Evolutionary conservation across 1,284 basidiomycete genomes (phyloP).

Genomic region (Microbotryum violaceum): DNA sequence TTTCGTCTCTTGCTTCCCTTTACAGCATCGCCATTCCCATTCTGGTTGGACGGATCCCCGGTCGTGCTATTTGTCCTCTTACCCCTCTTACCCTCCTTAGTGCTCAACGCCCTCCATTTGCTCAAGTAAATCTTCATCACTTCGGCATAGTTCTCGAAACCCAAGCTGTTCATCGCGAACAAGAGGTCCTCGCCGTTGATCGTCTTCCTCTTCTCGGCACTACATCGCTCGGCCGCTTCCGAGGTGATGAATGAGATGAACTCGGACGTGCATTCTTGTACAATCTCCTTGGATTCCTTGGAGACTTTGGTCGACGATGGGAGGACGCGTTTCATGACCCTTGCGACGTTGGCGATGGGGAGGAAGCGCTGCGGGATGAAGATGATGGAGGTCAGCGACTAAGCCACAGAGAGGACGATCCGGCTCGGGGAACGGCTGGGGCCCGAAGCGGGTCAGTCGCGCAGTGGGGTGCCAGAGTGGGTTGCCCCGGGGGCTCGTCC

Average conservation of each 20-base stretch:
- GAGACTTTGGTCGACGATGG: conserved; percentile 34
- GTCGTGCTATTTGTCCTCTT: not conserved
- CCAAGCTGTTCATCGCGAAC: conserved; percentile 76
- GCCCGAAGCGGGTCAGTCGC: not conserved
- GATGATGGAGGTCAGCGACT: not conserved
- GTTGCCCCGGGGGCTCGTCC: too few species aligned
- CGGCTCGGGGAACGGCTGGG: not conserved
- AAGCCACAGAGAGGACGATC: not conserved
- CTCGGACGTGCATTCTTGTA: conserved; percentile 43
- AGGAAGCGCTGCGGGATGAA: conserved; percentile 27
- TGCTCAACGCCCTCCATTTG: conserved; percentile 70
- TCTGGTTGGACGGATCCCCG: conserved; percentile 8
- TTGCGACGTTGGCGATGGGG: conserved; percentile 35
- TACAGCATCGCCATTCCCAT: not conserved
- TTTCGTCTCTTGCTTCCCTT: conserved; percentile 24
- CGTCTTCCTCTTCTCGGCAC: conserved; percentile 52
- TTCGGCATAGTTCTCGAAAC: conserved; percentile 89
- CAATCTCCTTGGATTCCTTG: conserved; percentile 42
- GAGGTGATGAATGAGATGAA: conserved; percentile 43
- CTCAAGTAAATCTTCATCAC: conserved; percentile 80
- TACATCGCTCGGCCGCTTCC: conserved; percentile 42
- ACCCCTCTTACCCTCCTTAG: not conserved
- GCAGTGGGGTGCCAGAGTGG: not conserved
- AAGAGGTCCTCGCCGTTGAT: conserved; percentile 76
- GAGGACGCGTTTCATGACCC: conserved; percentile 35